Conservation (phyloP, 345 rosid species). For the Heritiera littoralis region DNA sequence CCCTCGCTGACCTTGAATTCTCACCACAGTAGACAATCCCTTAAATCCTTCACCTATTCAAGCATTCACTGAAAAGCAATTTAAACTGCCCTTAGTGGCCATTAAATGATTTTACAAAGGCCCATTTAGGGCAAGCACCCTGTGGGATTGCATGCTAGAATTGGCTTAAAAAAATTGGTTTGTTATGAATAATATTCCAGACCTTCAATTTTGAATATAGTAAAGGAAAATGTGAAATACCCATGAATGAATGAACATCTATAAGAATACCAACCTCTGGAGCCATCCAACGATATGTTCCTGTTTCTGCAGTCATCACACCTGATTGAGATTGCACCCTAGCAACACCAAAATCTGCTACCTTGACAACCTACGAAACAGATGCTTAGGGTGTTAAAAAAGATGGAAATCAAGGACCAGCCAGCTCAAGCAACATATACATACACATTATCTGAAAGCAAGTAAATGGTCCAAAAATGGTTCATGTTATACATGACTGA, state of each 20-base stretch:
- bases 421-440: not conserved
- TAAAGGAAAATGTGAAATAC: slow-evolving; percentile 13
- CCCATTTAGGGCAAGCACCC: slow-evolving; percentile 4
- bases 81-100: slow-evolving; percentile 17
- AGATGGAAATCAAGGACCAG: not conserved
- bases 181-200: not conserved
- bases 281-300: slow-evolving; percentile 85
- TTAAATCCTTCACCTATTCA: slow-evolving; percentile 23
- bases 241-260: slow-evolving; percentile 11
- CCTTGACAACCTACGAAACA: slow-evolving; percentile 53
- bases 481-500: not conserved
- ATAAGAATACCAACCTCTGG: slow-evolving; percentile 57
- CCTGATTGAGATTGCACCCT: slow-evolving; percentile 61
- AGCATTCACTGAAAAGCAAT: slow-evolving; percentile 21
- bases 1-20: slow-evolving; percentile 12
- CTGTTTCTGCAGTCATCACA: slow-evolving; percentile 79
- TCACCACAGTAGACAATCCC: slow-evolving; percentile 19
- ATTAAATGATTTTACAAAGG: slow-evolving; percentile 14
- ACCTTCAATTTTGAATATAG: not conserved
- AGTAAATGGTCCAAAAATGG: not conserved
- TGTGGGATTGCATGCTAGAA: slow-evolving; percentile 3
- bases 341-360: slow-evolving; percentile 80
- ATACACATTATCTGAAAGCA: slow-evolving; percentile 18
- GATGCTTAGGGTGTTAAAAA: slow-evolving; percentile 20
- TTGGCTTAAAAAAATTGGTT: not conserved